Base-by-base conservation (phyloP, 2,329 filamentous ascomycete genomes). In the Xenoacremonium recifei region DNA sequence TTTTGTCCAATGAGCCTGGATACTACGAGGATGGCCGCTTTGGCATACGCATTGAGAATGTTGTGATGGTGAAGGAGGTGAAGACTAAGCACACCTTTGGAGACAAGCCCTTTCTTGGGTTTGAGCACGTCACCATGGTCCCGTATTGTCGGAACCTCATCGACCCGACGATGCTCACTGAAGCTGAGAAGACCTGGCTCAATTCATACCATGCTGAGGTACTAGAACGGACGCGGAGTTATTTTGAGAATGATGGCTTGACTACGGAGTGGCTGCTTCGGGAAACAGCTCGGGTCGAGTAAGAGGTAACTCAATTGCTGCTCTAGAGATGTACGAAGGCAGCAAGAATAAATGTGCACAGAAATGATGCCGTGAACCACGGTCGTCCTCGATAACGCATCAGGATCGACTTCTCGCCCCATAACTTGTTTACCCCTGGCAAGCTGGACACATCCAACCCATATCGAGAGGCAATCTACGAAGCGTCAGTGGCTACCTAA, bases 11-110 rank as follows among this genome's bases (percentile, higher is more conserved):
- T 58, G 90, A 99, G 66, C 93, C 93, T 2, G 93, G 93, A 21
- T 99, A 91, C 70, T 99, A 99, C 64, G 91, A 97, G 65, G 93
- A 99, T 57, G 92, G 90, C 35, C 82, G 83, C 29, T 99, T 95
- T 60, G 93, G 93, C 15, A 93, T 99, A 53, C 85, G 93, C 15
- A 96, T 96, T 58, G 93, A 99, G 68, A 99, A 99, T 64, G 83
- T 99, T 58, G 82, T 95, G 51, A 85, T 97, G 75, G 89, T 95
- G 21, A 85, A 80, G 52, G 90, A 96, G 63, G 85, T 87, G n/a
- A 75, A 91, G 66, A 96, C 92, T 4, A 84, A 84, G 48, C 79
- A 95, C 66, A 82, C 84, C 25, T 97, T 97, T 61, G 92, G 91
- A 16, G 92, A 96, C 57, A 96, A 95, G 70, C 86, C 91, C 3